Percentiles rank a stretch among this genome's conserved stretches.
Evolutionary conservation across 495 filamentous ascomycete genomes (phyloP).

Genomic region (Xylaria curta): DNA sequence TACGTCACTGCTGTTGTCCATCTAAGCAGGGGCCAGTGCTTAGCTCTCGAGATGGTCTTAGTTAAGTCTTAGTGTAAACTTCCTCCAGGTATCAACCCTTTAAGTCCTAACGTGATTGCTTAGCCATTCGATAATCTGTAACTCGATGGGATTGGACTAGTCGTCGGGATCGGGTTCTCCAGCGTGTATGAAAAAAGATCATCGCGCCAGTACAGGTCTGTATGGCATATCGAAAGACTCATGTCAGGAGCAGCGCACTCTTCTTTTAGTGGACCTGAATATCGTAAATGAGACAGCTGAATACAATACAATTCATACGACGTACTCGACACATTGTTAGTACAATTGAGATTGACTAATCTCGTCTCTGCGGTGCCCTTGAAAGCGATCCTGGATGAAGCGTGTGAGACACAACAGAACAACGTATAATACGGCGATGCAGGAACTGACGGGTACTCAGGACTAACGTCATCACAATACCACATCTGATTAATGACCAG

Average conservation of each 20-base stretch:
- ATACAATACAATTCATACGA: not conserved
- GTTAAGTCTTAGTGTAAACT: not conserved
- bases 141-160: not conserved
- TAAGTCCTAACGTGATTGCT: not conserved
- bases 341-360: conserved; percentile 1
- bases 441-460: not conserved
- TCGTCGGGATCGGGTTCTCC: not conserved
- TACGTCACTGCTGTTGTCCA: no score
- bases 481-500: not conserved
- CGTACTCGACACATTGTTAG: not conserved
- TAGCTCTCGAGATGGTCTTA: no score
- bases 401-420: not conserved
- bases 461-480: not conserved
- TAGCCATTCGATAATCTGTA: not conserved
- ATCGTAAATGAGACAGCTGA: not conserved
- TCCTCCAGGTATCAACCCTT: not conserved
- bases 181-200: not conserved
- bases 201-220: not conserved
- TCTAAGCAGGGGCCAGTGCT: no score
- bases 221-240: conserved; percentile 1
- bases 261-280: not conserved
- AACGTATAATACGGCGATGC: not conserved
- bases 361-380: not conserved
- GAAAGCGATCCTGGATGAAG: not conserved
- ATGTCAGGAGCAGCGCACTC: not conserved